Evolutionary conservation across 2,329 filamentous ascomycete genomes (phyloP), one percentile per base, ranked within the genome.

Genomic region (Hypoxylon sp.): DNA sequence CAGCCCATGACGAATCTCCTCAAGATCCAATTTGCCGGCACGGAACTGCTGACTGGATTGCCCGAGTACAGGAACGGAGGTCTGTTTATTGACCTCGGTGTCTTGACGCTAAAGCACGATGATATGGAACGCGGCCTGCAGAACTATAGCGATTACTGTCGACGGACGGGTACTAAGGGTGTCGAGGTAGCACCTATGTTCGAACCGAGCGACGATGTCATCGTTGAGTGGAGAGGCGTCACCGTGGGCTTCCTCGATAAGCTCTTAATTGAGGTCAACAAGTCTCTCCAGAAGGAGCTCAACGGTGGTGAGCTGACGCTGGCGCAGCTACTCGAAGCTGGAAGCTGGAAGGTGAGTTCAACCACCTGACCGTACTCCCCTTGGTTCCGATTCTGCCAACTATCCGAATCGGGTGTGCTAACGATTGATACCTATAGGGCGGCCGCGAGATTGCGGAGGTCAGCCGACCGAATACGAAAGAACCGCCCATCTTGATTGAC

Each of bases 381-480:
- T 36, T n/a, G n/a, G 3, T 14, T 16, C 18, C 11, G 9, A n/a
- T 20, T 5, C 20, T 28, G 3, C 8, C 40, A n/a, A n/a, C 62
- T 70, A 38, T 32, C 54, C 75, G 74, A 74, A 76, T 20, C 26
- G 5, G 11, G 18, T 38, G 38, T 32, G 24, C 60, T 67, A 64
- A 67, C 20, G 44, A 20, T 33, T 40, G 36, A 30, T 16, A 20
- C 18, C 67, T 54, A 57, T 62, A 87, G 94, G 95, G 95, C 73
- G 96, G 96, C 64, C 90, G 96, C 75, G 96, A 98, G 81, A 91
- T 98, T 77, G 96, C 96, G 68, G 95, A 97, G 81, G 93, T 97
- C 69, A 95, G 93, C 72, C 87, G 96, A 71, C 96, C 96, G 20
- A 98, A 97, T 75, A 98, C 96, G 54, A 97, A 96, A 81, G 93